Evolutionary conservation across 1,284 basidiomycete genomes (phyloP).

Genomic region (Uromyces viciae-fabae): DNA sequence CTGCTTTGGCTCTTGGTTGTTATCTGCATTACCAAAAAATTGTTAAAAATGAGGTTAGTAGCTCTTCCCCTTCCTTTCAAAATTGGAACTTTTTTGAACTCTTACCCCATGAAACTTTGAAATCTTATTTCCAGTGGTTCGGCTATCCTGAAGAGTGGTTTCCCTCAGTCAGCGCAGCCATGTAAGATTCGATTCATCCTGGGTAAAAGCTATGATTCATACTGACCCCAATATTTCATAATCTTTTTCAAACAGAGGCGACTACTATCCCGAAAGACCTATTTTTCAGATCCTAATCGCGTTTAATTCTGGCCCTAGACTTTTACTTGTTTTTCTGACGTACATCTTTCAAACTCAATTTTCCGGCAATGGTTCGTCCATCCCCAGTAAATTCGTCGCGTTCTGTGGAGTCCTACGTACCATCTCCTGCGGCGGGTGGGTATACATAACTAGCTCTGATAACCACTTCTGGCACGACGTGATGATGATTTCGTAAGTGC

Average conservation of each 20-base stretch:
- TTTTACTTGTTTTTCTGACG: slow-evolving; percentile 70
- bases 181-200: slow-evolving; percentile 37
- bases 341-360: slow-evolving; percentile 54
- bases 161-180: slow-evolving; percentile 88
- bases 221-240: not conserved
- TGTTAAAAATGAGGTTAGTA: slow-evolving; percentile 73
- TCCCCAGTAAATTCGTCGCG: slow-evolving; percentile 61
- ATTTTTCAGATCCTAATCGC: slow-evolving; percentile 88
- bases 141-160: slow-evolving; percentile 87
- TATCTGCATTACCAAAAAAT: slow-evolving; percentile 77
- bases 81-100: not conserved
- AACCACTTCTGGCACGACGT: slow-evolving; percentile 79
- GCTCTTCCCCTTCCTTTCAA: not conserved
- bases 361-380: slow-evolving; percentile 48
- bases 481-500: slow-evolving; percentile 78
- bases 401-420: slow-evolving; percentile 70
- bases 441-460: slow-evolving; percentile 74
- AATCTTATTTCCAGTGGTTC: slow-evolving; percentile 55
- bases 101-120: not conserved
- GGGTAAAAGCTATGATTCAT: not conserved
- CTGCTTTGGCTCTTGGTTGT: slow-evolving; percentile 68
- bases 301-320: slow-evolving; percentile 67
- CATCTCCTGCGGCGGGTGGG: slow-evolving; percentile 83
- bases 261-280: slow-evolving; percentile 84
- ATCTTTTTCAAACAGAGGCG: slow-evolving; percentile 66